Evolutionary conservation across 208 protist species (phyloP), one percentile per base, ranked within the genome.

Genomic region (Wallacemonas rigidus): DNA sequence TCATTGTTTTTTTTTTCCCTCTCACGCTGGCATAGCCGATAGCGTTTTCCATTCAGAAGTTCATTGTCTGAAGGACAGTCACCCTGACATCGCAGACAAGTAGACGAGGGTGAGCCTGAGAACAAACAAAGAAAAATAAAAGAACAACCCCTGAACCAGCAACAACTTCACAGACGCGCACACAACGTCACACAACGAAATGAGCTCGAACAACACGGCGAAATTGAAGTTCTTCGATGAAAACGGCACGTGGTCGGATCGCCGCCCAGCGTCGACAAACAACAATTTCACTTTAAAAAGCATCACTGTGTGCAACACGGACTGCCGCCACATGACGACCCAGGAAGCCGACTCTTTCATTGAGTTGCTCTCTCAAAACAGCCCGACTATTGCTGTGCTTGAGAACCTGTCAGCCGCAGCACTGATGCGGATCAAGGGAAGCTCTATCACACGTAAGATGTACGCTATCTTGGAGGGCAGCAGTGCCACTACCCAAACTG

Each of bases 171-270:
- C 45, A 6, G 45, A 50, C 45, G 1, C 45, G 45, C 53, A 57
- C 53, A 38, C 53, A 57, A 8, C 53, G 53, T 15, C 41, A 0
- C 35, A 1, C 36, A 45, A 65, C 60, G 15, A 26, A 26, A 51
- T 64, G 63, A 57, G 74, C 55, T 48, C 64, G 36, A 47, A 17
- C 41, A 48, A 62, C 4, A 48, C 72, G 63, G 76, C 86, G 1
- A 91, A 88, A 77, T 65, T 95, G 14, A 89, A 90, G 69, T 87
- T 92, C 69, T 93, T 77, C 55, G 90, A 93, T 43, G 90, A 93
- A 40, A 81, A 75, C 35, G 63, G 72, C 0, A 84, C 80, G 39
- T 95, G 90, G 88, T 83, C 74, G 36, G 87, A 95, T 9, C 77
- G 79, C 11, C 71, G 68, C 26, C 50, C 72, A 4, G 26, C 41